phyloP scores from a whole-genome alignment of 441 rosid genomes.

The Adansonia madagascariensis region DNA sequence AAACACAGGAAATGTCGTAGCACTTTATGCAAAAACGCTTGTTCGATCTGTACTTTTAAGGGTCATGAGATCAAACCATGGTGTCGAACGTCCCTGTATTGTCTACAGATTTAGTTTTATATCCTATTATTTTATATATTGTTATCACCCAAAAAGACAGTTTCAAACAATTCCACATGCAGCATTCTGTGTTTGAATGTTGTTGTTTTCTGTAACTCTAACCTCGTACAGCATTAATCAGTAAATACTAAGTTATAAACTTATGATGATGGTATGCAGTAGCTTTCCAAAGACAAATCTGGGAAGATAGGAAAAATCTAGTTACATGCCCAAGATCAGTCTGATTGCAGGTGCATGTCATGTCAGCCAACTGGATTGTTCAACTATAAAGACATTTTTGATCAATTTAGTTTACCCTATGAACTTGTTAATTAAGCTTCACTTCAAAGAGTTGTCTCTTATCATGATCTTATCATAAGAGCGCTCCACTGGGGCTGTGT shows the following conservation, averaged over 20 bases:
- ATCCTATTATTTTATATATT: too few relatives aligned
- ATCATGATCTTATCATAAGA: not conserved
- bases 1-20: too few relatives aligned
- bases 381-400: not conserved
- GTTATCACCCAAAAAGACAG: too few relatives aligned
- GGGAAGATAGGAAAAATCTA: not conserved
- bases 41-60: too few relatives aligned
- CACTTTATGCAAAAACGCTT: too few relatives aligned
- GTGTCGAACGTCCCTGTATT: too few relatives aligned
- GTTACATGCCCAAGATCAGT: not conserved
- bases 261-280: not conserved
- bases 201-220: not conserved
- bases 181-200: not conserved
- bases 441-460: not conserved
- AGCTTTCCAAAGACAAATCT: not conserved
- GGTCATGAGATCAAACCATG: too few relatives aligned
- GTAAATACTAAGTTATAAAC: not conserved
- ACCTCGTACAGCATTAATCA: not conserved
- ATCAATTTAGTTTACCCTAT: conserved; percentile 32
- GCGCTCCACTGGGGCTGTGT: not conserved
- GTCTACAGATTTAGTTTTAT: too few relatives aligned
- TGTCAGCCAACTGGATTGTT: not conserved
- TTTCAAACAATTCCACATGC: not conserved
- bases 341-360: conserved; percentile 3
- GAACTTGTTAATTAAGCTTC: conserved; percentile 25